These are phyloP conservation scores for Brasenia schreberi DNA, from an alignment of 164 flowering plant species.

Conservation along the genomic window DNA sequence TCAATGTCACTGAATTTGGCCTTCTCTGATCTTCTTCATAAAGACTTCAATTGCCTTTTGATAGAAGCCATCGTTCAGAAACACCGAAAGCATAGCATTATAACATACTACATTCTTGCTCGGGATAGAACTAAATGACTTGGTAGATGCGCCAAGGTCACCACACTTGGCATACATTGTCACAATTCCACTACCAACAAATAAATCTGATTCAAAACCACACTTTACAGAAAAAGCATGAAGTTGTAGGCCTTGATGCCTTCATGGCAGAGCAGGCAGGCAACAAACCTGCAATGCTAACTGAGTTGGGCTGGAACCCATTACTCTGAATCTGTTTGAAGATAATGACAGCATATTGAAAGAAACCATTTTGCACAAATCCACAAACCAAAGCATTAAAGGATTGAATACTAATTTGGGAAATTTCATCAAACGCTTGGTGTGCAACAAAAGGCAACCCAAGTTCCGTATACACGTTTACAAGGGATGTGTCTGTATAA, in stretches of 20 bases:
- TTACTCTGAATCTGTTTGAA: slow-evolving; percentile 15
- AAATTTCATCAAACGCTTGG: slow-evolving; percentile 54
- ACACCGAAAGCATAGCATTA: slow-evolving; percentile 50
- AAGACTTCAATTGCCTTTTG: slow-evolving; percentile 28
- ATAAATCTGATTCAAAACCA: slow-evolving; percentile 49
- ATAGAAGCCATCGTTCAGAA: slow-evolving; percentile 31
- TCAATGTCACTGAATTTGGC: slow-evolving; percentile 41
- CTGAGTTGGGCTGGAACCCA: slow-evolving; percentile 40
- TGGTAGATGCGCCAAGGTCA: slow-evolving; percentile 28
- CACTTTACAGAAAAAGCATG: slow-evolving; percentile 52
- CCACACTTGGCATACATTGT: slow-evolving; percentile 40
- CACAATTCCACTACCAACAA: slow-evolving; percentile 42
- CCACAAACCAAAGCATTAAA: slow-evolving; percentile 45
- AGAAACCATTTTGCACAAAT: slow-evolving; percentile 33
- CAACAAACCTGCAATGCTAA: slow-evolving; percentile 38
- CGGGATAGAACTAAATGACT: slow-evolving; percentile 26
- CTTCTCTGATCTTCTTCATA: slow-evolving; percentile 16
- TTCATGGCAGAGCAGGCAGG: slow-evolving; percentile 22
- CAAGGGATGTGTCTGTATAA: slow-evolving; percentile 37
- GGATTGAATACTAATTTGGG: slow-evolving; percentile 26
- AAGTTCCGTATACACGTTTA: slow-evolving; percentile 31
- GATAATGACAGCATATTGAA: slow-evolving; percentile 22
- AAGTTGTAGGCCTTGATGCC: slow-evolving; percentile 22
- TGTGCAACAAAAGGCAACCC: slow-evolving; percentile 17
- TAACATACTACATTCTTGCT: slow-evolving; percentile 42